Evolutionary conservation across 2,329 filamentous ascomycete genomes (phyloP), one percentile per base, ranked within the genome.

Genomic region (Fusarium clavum): DNA sequence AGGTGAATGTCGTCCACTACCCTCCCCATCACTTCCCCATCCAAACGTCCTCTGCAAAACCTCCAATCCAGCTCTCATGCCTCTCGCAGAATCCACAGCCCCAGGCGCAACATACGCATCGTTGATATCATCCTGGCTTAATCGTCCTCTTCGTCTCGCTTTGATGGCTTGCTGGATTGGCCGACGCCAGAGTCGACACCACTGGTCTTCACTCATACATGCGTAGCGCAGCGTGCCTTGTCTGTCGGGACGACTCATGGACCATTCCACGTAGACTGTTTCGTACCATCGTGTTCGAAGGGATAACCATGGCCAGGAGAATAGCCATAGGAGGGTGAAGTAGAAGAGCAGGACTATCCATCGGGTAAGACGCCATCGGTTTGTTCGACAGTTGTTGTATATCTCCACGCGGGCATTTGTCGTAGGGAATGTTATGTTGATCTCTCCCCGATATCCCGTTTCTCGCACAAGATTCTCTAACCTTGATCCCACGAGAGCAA

Each of bases 291-390:
- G 88, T 3, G 92, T 94, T 20, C 85, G 80, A 76, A 93, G 85
- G 79, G 88, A 90, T 14, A 94, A 83, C 60, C 87, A 86, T 0
- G 92, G 92, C 92, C 92, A 94, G 5, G 87, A 82, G 71, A 94
- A 83, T 60, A 94, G 74, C 85, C 91, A 91, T 14, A 92, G 78
- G 64, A 93, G 88, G 0, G 89, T 89, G 8, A 92, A 77, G 75
- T 87, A 89, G 80, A 90, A 92, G 12, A 92, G 46, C 83, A 87
- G 87, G 44, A 85, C 81, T 46, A 93, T 82, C 89, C 89, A 93
- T 9, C 76, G 77, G 2, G 84, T 90, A 47, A 89, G 81, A 1
- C 92, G 88, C 87, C 90, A 92, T 30, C 83, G 79, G 75, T 93
- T 94, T 64, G 88, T 81, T 53, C 81, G 83, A 70, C 86, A 87